phyloP scores from a whole-genome alignment of 106 monocot species.

The Xerophyta viscosa region DNA sequence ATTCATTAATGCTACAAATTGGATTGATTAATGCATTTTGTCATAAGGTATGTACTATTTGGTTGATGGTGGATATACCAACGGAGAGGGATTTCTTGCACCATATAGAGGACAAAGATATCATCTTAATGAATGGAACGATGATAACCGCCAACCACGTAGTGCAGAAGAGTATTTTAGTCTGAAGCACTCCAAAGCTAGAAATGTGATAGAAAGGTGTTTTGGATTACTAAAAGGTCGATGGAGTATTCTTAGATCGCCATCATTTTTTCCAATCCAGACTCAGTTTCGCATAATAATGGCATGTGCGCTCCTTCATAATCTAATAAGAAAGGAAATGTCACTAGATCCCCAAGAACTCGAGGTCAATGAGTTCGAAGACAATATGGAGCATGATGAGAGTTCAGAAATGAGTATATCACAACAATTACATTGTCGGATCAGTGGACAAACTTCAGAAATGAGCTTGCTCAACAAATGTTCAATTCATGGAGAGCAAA shows the following conservation, averaged over 20 bases:
- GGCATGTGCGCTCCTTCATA: neutral
- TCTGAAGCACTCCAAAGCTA: neutral
- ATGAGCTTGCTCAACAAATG: too few relatives aligned
- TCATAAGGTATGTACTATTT: neutral
- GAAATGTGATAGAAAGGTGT: slow-evolving; percentile 7
- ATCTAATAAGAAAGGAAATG: neutral
- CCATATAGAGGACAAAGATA: slow-evolving; percentile 1
- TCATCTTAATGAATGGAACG: slow-evolving; percentile 1
- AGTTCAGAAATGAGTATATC: too few relatives aligned
- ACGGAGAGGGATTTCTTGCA: slow-evolving; percentile 2
- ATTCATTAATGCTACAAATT: neutral
- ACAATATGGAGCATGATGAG: too few relatives aligned
- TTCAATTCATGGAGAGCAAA: too few relatives aligned
- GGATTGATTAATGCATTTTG: neutral
- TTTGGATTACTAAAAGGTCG: neutral
- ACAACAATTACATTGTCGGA: too few relatives aligned
- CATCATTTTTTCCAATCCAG: neutral
- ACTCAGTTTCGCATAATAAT: neutral
- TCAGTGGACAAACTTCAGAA: too few relatives aligned
- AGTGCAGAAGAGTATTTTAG: neutral
- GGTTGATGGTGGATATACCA: slow-evolving; percentile 1
- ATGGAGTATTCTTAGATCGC: slow-evolving; percentile 1
- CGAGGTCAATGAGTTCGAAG: too few relatives aligned
- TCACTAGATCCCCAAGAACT: neutral
- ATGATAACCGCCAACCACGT: neutral